Evolutionary conservation across 129 eudicot species (phyloP).

Genomic region (Helichrysum umbraculigerum): DNA sequence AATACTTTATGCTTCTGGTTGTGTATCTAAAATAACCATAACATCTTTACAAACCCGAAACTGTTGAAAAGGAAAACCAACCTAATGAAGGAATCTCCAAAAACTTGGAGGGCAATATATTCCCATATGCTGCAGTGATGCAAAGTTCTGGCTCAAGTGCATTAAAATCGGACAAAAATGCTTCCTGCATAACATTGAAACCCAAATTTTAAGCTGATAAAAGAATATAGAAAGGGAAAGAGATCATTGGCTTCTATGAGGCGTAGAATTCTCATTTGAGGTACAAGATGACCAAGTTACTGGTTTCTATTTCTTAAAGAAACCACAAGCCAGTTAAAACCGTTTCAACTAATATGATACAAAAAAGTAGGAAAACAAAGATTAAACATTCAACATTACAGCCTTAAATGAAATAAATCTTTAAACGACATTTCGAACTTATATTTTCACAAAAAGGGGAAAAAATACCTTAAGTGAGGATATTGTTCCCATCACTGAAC

Average conservation of each 20-base stretch:
- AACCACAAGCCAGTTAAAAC: background rate
- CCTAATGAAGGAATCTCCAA: conserved; percentile 82
- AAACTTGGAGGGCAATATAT: conserved; percentile 83
- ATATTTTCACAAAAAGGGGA: too few relatives aligned
- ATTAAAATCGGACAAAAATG: conserved; percentile 59
- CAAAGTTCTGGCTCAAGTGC: conserved; percentile 78
- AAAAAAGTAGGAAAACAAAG: conserved; percentile 8
- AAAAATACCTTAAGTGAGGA: too few relatives aligned
- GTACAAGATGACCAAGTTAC: conserved; percentile 3
- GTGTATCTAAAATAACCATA: conserved; percentile 11
- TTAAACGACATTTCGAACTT: too few relatives aligned
- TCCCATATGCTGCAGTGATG: conserved; percentile 94
- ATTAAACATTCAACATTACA: background rate
- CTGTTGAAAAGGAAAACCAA: conserved; percentile 39
- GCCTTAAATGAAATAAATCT: background rate
- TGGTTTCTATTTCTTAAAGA: background rate
- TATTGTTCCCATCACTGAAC: too few relatives aligned
- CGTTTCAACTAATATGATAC: background rate
- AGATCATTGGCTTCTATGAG: background rate
- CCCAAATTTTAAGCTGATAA: background rate
- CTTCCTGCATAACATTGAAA: conserved; percentile 50
- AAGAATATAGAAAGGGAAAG: conserved; percentile 5
- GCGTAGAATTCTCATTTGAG: background rate
- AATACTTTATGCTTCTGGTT: background rate
- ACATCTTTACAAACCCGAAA: conserved; percentile 8